phyloP scores from a whole-genome alignment of 345 rosid genomes.

The Erodium maritimum region DNA sequence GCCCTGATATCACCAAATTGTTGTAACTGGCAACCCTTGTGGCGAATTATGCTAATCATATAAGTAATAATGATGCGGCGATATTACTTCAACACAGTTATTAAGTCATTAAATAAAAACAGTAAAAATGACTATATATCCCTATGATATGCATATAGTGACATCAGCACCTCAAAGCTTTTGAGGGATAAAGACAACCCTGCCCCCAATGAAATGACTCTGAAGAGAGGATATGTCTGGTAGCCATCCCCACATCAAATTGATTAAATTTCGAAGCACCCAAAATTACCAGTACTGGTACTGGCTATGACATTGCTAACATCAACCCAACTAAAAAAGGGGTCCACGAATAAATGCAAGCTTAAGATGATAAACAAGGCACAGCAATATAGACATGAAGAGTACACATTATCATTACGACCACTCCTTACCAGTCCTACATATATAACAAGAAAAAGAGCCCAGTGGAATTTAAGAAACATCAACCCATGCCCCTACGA shows the following conservation, averaged over 20 bases:
- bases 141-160: background rate
- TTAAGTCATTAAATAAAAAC: background rate
- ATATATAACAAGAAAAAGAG: slow-evolving; percentile 14
- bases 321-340: slow-evolving; percentile 7
- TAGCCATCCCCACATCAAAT: background rate
- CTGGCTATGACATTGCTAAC: slow-evolving; percentile 1
- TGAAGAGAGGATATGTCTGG: background rate
- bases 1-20: background rate
- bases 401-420: slow-evolving; percentile 44
- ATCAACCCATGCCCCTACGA: slow-evolving; percentile 65
- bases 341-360: slow-evolving; percentile 65
- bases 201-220: background rate
- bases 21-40: too few species aligned
- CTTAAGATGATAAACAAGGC: slow-evolving; percentile 39
- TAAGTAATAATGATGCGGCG: too few species aligned
- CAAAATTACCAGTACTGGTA: background rate
- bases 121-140: background rate
- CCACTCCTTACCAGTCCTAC: slow-evolving; percentile 38
- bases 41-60: too few species aligned
- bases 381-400: slow-evolving; percentile 54
- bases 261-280: background rate
- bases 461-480: slow-evolving; percentile 66
- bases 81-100: background rate
- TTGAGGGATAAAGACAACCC: background rate
- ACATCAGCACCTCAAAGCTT: background rate